Percentiles rank a stretch among this genome's conserved stretches.
These are phyloP conservation scores for Viridothelium virens DNA, from an alignment of 495 filamentous ascomycete genomes.

Conservation along the genomic window DNA sequence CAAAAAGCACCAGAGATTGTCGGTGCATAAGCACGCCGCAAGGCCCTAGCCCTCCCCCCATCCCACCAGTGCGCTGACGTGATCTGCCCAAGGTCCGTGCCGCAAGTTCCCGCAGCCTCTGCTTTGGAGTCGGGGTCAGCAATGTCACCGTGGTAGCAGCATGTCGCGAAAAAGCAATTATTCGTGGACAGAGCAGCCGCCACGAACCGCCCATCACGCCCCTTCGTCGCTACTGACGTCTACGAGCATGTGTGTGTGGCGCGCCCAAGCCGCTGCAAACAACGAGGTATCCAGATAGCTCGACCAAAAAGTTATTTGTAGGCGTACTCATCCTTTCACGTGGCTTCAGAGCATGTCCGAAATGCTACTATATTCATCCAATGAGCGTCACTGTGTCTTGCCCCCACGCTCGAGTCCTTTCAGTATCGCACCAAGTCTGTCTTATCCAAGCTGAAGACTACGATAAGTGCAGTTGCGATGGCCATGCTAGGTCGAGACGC, in stretches of 20 bases:
- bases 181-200: neutral
- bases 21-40: neutral
- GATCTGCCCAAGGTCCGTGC: constrained; percentile 10
- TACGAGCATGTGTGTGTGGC: neutral
- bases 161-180: constrained; percentile 8
- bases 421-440: too few species aligned
- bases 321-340: too few species aligned
- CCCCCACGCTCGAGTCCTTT: too few species aligned
- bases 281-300: neutral
- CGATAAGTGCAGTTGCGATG: too few species aligned
- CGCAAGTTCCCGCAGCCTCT: constrained; percentile 8
- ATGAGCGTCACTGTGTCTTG: too few species aligned
- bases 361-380: too few species aligned
- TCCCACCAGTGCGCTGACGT: neutral
- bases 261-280: neutral
- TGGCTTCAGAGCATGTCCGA: too few species aligned
- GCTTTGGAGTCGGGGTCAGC: constrained; percentile 4
- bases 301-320: too few species aligned
- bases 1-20: neutral
- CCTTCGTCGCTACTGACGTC: neutral
- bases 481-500: neutral
- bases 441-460: too few species aligned
- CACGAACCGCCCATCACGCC: neutral
- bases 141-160: constrained; percentile 11
- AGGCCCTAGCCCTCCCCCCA: neutral